Base-by-base conservation (phyloP, 129 eudicot genomes). In the Glebionis coronaria region DNA sequence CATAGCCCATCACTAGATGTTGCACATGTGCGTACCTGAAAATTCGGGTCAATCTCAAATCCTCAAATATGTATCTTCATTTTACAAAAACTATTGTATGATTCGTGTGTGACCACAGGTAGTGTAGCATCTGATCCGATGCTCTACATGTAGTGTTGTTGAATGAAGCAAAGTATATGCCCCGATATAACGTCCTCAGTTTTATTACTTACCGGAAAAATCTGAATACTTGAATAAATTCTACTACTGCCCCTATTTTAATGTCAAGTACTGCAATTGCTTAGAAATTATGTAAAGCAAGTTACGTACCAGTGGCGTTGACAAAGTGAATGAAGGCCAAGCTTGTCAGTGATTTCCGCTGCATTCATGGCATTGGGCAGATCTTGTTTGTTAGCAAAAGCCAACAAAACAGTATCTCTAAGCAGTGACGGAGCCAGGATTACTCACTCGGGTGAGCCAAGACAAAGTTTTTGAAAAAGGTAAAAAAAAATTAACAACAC, bases 21-120 rank as follows among this genome's bases (percentile, higher is more conserved):
- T 46, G 79, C 82, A 45, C 76, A 68, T 20, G 82, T 81, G 79
- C 85, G 77, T 77, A 81, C 82, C 82, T 81, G 82, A 65, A 68
- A 56, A 76, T 23, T 35, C 40, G 57, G 21, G 19, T 23, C 52
- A 18, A 21, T 44, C 53, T 65, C 27, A 46, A 68, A 47, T 14
- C 15, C 15, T 14, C 31, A 2, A 16, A 53, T 20, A 53, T 20
- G 4, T 20, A 68, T 68, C 5, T 20, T 23, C 13, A 13, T 56
- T 16, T 68, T 54, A 28, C 1, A 35, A 35, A 35, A 35, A 35
- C 42, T 35, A 35, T 35, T 7, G 42, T 35, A 35, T 35, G 6
- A 35, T 35, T 9, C 42, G 42, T 0, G 42, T 35, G 10, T 35
- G 42, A 35, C 42, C 42, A 35, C 42, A 35, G 42, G 42, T 35